Conservation (phyloP, 352 stramenopile species). For the Peronosclerospora sorghi region DNA sequence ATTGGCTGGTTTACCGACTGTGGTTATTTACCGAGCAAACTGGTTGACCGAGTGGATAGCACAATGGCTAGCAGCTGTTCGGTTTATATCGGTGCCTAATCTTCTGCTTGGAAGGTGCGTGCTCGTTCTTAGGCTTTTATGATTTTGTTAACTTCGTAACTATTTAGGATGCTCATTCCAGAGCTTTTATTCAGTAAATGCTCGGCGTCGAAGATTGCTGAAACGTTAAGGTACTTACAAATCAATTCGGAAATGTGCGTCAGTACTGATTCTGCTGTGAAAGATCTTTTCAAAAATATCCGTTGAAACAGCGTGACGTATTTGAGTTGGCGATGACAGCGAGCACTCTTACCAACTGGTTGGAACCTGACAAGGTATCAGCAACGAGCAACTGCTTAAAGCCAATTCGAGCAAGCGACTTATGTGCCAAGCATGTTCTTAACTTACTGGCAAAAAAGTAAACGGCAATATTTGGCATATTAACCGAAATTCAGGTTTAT, state of each 20-base stretch:
- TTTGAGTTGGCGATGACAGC: slow-evolving; percentile 16
- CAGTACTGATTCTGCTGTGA: background rate
- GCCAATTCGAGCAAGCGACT: slow-evolving; percentile 32
- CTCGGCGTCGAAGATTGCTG: slow-evolving; percentile 27
- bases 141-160: background rate
- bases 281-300: slow-evolving; percentile 8
- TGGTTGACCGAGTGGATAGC: slow-evolving; percentile 44
- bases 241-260: background rate
- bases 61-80: slow-evolving; percentile 38
- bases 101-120: slow-evolving; percentile 43
- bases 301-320: slow-evolving; percentile 1
- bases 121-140: background rate
- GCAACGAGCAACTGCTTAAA: background rate
- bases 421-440: slow-evolving; percentile 29
- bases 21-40: slow-evolving; percentile 69
- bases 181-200: slow-evolving; percentile 60
- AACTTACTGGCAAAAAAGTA: slow-evolving; percentile 10
- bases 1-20: slow-evolving; percentile 38
- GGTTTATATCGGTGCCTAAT: slow-evolving; percentile 69
- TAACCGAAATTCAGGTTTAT: no score
- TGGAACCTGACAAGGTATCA: background rate
- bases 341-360: slow-evolving; percentile 27
- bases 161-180: slow-evolving; percentile 31
- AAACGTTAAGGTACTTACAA: slow-evolving; percentile 13
- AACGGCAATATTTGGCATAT: background rate